These are phyloP conservation scores for Globisporangium camurandrum DNA, from an alignment of 352 stramenopile genomes.

Conservation along the genomic window DNA sequence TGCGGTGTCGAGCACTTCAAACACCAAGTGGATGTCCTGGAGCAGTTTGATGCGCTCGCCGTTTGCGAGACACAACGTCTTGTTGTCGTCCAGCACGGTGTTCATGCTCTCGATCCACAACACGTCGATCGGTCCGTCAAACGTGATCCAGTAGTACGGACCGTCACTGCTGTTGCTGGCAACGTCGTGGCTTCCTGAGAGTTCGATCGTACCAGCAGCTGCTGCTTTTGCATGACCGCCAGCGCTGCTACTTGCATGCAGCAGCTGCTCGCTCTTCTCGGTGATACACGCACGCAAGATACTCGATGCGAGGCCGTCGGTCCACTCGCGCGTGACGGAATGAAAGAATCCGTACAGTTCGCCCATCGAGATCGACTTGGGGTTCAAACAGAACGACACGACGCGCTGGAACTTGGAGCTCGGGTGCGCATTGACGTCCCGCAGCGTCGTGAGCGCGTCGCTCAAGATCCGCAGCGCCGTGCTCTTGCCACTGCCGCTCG, in stretches of 20 bases:
- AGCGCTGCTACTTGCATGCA: constrained; percentile 13
- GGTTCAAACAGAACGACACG: constrained; percentile 59
- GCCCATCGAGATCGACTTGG: constrained; percentile 71
- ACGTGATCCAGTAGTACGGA: constrained; percentile 78
- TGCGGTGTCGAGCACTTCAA: constrained; percentile 88
- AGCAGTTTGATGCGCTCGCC: constrained; percentile 84
- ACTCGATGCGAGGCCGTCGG: constrained; percentile 66
- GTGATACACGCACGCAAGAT: constrained; percentile 68
- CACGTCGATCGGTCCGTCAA: constrained; percentile 76
- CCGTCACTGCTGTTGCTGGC: constrained; percentile 17
- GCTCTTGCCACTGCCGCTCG: constrained; percentile 70
- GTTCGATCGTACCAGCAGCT: too few species aligned
- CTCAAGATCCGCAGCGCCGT: constrained; percentile 36
- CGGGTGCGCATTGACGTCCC: constrained; percentile 33
- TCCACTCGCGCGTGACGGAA: constrained; percentile 77
- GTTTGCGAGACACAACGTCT: constrained; percentile 86
- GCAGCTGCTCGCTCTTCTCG: constrained; percentile 50
- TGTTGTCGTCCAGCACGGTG: constrained; percentile 89
- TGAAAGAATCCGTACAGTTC: constrained; percentile 86
- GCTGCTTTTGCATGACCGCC: too few species aligned
- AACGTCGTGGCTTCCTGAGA: too few species aligned
- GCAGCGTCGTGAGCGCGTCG: constrained; percentile 37
- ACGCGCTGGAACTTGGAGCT: constrained; percentile 53
- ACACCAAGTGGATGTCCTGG: constrained; percentile 86
- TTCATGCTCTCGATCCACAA: constrained; percentile 87